phyloP scores from a whole-genome alignment of 306 rosid genomes.

The Cucumis cinereus region DNA sequence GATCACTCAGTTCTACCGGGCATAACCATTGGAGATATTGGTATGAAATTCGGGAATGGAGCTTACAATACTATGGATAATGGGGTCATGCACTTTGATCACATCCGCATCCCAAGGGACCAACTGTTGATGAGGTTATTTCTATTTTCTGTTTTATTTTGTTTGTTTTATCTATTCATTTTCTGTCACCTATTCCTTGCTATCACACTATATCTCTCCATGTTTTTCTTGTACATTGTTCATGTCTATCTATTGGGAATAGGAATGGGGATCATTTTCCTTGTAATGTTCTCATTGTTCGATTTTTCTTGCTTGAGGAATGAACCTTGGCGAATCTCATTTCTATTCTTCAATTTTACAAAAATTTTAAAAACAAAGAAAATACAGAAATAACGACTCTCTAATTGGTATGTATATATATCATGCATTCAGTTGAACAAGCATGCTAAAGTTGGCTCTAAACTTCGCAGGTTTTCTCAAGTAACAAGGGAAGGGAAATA shows the following conservation, averaged over 20 bases:
- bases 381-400: neutral
- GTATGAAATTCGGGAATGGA: constrained; percentile 83
- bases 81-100: constrained; percentile 67
- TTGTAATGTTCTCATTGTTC: neutral
- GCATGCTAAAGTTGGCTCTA: constrained; percentile 13
- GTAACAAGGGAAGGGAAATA: constrained; percentile 88
- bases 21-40: constrained; percentile 84
- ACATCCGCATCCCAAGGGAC: constrained; percentile 79
- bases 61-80: constrained; percentile 96
- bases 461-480: constrained; percentile 63
- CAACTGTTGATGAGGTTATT: constrained; percentile 90
- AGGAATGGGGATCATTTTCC: neutral
- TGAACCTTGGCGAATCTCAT: neutral
- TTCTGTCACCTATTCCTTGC: neutral
- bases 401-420: neutral
- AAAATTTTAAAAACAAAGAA: neutral
- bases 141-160: neutral
- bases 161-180: neutral
- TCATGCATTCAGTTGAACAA: neutral
- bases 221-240: neutral
- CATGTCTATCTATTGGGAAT: neutral
- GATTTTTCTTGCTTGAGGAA: neutral
- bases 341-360: neutral
- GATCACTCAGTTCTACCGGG: constrained; percentile 87
- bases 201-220: neutral